Base-by-base conservation (phyloP, 2,329 filamentous ascomycete species). In the Whalleya microplaca region DNA sequence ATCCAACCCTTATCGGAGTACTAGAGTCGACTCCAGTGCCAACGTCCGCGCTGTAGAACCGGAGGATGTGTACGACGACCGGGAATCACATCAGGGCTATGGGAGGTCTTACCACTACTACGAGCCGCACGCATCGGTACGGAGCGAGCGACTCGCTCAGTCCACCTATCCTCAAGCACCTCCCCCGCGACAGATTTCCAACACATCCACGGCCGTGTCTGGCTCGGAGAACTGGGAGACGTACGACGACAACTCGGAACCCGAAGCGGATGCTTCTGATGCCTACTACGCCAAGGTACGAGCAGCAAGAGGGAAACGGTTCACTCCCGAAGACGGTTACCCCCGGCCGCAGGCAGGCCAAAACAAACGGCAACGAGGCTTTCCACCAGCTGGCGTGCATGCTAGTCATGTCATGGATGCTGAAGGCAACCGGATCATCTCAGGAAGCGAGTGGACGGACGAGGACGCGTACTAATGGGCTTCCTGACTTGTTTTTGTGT, bases 211-310 rank as follows among this genome's bases (percentile, higher is more conserved):
- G 1, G 82, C 81, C 20, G 81, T 90, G 21, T 92, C 90, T 4
- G 91, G 91, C 1, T 96, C 91, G 2, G 94, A 98, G 75, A 98
- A 98, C 72, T 98, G 94, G 94, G 94, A 98, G 75, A 96, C 93
- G 9, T 98, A 95, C 67, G 93, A 95, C 66, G 91, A 96, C 71
- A 86, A 83, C 63, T 92, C 89, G 59, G 88, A 92, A 67, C 85
- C 88, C 0, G 90, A 92, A 66, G 80, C 82, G 21, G 92, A 96
- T 70, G 84, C 84, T 0, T 87, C 87, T 3, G 91, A 95, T 58
- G 82, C 85, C 9, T 96, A 96, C 73, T 91, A 91, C 69, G 89
- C 90, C 62, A 92, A 91, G 73, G 77, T 93, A 51, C 84, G 88
- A 55, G 86, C 87, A 29, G 82, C 87, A 5, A 83, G 85, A 37